Conservation (phyloP, 164 flowering plant genomes). For the Chimonanthus salicifolius region DNA sequence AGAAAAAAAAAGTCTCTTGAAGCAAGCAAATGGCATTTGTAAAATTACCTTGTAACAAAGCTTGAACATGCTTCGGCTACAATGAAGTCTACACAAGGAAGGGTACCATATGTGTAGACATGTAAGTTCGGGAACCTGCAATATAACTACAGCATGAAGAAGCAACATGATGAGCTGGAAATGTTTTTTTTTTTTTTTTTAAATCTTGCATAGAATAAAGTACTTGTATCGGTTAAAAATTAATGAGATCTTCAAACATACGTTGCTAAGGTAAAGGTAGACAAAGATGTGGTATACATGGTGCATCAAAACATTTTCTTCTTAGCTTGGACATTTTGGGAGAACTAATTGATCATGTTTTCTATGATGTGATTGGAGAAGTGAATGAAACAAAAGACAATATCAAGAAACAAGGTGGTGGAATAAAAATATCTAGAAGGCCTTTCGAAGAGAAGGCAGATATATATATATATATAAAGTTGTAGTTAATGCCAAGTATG, state of each 20-base stretch:
- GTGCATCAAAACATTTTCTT: too few relatives aligned
- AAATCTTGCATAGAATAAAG: background rate
- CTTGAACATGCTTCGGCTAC: conserved; percentile 70
- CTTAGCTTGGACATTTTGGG: too few relatives aligned
- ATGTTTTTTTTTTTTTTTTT: background rate
- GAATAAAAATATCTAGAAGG: too few relatives aligned
- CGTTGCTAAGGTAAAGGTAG: background rate
- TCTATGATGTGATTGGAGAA: too few relatives aligned
- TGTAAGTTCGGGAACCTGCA: conserved; percentile 54
- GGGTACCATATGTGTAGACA: conserved; percentile 72
- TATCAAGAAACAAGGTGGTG: too few relatives aligned
- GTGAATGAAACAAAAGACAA: too few relatives aligned
- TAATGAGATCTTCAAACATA: background rate
- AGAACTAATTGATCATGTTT: too few relatives aligned
- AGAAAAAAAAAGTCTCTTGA: background rate
- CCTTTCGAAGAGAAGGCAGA: too few relatives aligned
- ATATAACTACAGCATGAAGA: conserved; percentile 37
- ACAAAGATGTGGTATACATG: too few relatives aligned
- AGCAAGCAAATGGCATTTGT: background rate
- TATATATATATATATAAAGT: too few relatives aligned
- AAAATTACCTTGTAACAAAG: conserved; percentile 68
- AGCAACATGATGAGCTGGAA: background rate
- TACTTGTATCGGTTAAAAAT: background rate
- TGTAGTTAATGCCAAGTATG: too few relatives aligned
- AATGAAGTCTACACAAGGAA: conserved; percentile 68